phyloP scores from a whole-genome alignment of 257 asterid genomes.

The Nicotiana otophora region DNA sequence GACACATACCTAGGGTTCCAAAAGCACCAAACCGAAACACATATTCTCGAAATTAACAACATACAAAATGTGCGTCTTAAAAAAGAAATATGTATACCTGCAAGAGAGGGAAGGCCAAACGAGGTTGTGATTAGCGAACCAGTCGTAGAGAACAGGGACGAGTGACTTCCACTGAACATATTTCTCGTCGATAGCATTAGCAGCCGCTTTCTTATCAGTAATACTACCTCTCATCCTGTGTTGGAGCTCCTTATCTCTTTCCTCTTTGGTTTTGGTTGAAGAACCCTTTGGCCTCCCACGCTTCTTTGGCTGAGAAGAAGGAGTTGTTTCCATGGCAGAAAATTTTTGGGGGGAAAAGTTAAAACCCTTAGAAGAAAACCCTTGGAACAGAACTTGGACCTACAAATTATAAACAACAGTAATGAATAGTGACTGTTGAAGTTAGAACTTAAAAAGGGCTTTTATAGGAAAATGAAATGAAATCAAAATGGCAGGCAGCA shows the following conservation, averaged over 20 bases:
- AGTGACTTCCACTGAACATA: conserved; percentile 86
- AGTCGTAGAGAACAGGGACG: conserved; percentile 69
- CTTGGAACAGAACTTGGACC: not conserved
- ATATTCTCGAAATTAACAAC: not conserved
- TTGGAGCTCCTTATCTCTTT: conserved; percentile 41
- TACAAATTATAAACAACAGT: not conserved
- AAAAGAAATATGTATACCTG: conserved; percentile 19
- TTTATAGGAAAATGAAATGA: not conserved
- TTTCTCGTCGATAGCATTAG: conserved; percentile 56
- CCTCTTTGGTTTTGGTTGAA: conserved; percentile 62
- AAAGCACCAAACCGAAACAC: not conserved
- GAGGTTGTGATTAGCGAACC: conserved; percentile 50
- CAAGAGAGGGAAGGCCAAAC: conserved; percentile 53
- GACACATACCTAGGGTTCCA: not conserved
- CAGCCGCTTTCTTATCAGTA: conserved; percentile 36
- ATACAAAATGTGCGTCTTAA: not conserved
- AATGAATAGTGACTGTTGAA: not conserved
- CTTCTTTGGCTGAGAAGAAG: conserved; percentile 65
- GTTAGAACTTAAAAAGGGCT: not conserved
- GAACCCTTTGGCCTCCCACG: conserved; percentile 97
- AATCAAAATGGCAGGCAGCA: not conserved
- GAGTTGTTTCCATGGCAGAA: conserved; percentile 25
- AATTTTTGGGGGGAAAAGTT: conserved; percentile 8
- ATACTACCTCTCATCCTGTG: conserved; percentile 34
- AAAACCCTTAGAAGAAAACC: conserved; percentile 9